Evolutionary conservation across 306 rosid genomes (phyloP).

Genomic region (Betula pendula): DNA sequence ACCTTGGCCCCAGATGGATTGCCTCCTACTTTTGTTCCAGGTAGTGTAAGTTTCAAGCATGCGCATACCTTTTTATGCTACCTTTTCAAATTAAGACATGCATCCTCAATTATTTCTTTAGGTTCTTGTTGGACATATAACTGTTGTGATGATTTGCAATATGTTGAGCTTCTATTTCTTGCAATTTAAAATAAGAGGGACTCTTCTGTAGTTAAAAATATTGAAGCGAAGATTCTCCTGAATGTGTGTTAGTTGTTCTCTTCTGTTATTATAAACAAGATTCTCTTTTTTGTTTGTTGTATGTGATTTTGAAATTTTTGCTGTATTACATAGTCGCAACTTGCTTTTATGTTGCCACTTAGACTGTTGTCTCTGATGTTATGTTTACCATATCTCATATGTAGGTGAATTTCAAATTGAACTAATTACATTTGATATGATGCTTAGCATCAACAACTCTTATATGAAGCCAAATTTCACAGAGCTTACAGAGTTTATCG

Average conservation of each 20-base stretch:
- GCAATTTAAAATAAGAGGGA: background rate
- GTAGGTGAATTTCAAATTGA: conserved; percentile 69
- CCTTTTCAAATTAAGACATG: background rate
- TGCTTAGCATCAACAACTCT: conserved; percentile 60
- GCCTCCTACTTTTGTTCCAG: conserved; percentile 44
- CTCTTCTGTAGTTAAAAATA: background rate
- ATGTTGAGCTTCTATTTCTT: background rate
- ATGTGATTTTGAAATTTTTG: background rate
- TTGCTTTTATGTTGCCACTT: conserved; percentile 4
- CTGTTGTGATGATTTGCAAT: background rate
- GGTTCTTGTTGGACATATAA: too few species aligned
- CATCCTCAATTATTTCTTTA: background rate
- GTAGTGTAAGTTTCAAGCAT: conserved; percentile 39
- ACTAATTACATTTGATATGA: conserved; percentile 58
- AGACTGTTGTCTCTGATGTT: conserved; percentile 18
- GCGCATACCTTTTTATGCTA: conserved; percentile 4
- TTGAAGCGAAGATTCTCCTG: background rate
- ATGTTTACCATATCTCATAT: conserved; percentile 2
- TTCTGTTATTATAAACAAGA: background rate
- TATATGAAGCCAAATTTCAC: conserved; percentile 66
- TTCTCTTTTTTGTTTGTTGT: background rate
- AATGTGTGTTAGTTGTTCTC: background rate
- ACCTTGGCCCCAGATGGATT: too few species aligned
- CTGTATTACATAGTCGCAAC: background rate
- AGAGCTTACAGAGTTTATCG: conserved; percentile 63